phyloP scores from a whole-genome alignment of 345 rosid species.

The Rubroshorea leprosula region DNA sequence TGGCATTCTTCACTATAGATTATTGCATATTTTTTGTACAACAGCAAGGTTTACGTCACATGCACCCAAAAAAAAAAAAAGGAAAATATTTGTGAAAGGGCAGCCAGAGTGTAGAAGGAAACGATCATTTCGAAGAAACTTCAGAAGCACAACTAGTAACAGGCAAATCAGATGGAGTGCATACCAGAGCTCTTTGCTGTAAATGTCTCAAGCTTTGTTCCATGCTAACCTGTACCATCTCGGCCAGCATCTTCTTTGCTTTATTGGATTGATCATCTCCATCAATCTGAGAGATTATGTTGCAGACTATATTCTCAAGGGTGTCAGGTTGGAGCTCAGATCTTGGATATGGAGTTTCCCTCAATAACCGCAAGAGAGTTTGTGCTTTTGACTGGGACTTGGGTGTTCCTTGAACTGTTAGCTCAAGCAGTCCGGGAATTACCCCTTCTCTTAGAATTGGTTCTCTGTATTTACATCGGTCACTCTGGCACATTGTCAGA shows the following conservation, averaged over 20 bases:
- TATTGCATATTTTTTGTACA: constrained; percentile 26
- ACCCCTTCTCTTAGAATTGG: constrained; percentile 94
- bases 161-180: constrained; percentile 60
- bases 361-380: constrained; percentile 60
- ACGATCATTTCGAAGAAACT: constrained; percentile 43
- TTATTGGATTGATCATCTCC: constrained; percentile 87
- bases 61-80: constrained; percentile 1
- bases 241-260: constrained; percentile 94
- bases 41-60: constrained; percentile 25
- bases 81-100: neutral
- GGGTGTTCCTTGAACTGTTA: constrained; percentile 91
- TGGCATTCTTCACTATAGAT: constrained; percentile 43
- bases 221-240: constrained; percentile 99
- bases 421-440: constrained; percentile 93
- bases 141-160: constrained; percentile 47
- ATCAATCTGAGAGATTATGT: constrained; percentile 82
- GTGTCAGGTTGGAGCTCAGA: constrained; percentile 80
- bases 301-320: constrained; percentile 79
- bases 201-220: constrained; percentile 93
- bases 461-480: constrained; percentile 80
- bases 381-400: constrained; percentile 75
- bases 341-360: constrained; percentile 64
- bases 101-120: neutral
- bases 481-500: constrained; percentile 71
- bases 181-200: constrained; percentile 85